Evolutionary conservation across 176 grass and related monocot genomes (phyloP), one percentile per base, ranked within the genome.

Genomic region (Coix lacrymajobi): DNA sequence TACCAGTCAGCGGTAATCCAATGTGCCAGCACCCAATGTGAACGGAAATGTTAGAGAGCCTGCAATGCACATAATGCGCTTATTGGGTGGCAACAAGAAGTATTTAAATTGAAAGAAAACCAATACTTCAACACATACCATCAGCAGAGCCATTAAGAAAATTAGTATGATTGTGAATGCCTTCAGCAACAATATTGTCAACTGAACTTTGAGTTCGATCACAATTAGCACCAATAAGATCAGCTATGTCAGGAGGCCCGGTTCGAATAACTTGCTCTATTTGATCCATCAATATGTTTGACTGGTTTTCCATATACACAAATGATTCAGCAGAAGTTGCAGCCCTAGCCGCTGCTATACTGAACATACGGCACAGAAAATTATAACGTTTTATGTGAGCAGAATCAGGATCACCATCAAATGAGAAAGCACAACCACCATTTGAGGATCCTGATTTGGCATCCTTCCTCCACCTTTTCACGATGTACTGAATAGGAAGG

Each of bases 381-480:
- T 38, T 86, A 46, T 92, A 90, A 28, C 75, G 82, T 81, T 94
- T 94, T 45, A 62, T 56, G 37, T 54, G 87, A 78, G 77, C 79
- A 76, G 71, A 86, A 16, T 78, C 82, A 76, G 66, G 33, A 71
- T 92, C 95, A 40, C 69, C 64, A 85, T 88, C 85, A 84, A 84
- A 84, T 46, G 76, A 75, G 72, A 90, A 84, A 44, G 60, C 56
- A 79, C 87, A 85, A 49, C 46, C 68, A 81, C 69, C 45, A 81
- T 85, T 82, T 79, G 76, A 81, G 75, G 76, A 54, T 75, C 79
- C 72, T 63, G 62, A 89, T 83, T 87, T 97, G 52, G 95, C 92
- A 83, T 94, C 95, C 73, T 89, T 94, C 43, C 90, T 97, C 95
- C 95, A 94, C 69, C 95, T 87, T 81, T 86, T 97, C 71, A 97